Conservation (phyloP, 2,329 filamentous ascomycete genomes). For the Aspergillus ibericus region DNA sequence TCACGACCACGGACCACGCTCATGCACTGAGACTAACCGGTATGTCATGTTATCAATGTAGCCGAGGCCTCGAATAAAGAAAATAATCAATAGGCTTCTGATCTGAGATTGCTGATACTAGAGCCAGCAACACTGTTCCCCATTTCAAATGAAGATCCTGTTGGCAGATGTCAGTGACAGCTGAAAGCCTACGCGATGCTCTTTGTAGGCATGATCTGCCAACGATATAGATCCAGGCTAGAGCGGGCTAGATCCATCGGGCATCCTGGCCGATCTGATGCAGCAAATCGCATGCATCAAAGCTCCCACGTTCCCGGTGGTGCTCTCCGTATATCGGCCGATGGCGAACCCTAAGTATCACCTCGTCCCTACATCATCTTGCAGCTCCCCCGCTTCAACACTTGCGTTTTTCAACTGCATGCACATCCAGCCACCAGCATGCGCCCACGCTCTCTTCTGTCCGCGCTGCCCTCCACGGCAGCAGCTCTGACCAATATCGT, state of each 20-base stretch:
- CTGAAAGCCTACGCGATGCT: background rate
- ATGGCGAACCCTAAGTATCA: background rate
- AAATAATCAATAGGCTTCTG: no score
- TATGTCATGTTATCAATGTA: no score
- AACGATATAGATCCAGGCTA: background rate
- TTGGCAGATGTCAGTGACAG: background rate
- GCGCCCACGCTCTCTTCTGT: background rate
- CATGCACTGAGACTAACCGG: no score
- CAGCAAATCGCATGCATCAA: background rate
- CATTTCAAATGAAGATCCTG: no score
- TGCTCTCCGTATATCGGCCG: background rate
- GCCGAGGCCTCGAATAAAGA: no score
- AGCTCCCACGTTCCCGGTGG: background rate
- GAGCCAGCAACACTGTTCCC: no score
- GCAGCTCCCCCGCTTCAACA: background rate
- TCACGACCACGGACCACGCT: no score
- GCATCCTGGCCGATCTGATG: background rate
- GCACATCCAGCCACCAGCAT: background rate
- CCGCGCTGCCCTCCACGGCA: slow-evolving; percentile 19
- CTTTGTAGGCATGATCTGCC: no score
- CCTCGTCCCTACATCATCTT: background rate
- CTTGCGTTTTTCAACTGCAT: background rate
- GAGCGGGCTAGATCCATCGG: background rate
- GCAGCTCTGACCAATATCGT: slow-evolving; percentile 28
- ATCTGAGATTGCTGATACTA: no score